Conservation (phyloP, 768 basidiomycete genomes). For the Crucibulum laeve region DNA sequence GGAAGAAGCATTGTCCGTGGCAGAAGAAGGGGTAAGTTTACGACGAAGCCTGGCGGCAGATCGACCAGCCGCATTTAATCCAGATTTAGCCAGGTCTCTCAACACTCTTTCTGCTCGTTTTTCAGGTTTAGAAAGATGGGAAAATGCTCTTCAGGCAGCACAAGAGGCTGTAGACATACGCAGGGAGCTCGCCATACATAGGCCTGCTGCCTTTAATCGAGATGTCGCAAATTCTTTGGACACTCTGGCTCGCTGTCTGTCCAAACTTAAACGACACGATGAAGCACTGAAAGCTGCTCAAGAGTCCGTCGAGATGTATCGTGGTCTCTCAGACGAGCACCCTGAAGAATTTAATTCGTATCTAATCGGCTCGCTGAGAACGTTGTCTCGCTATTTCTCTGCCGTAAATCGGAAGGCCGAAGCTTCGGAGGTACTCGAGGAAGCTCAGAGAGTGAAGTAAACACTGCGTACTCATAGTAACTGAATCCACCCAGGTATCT, state of each 20-base stretch:
- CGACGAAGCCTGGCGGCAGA: background rate
- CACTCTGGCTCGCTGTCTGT: background rate
- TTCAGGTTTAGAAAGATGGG: background rate
- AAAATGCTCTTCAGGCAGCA: background rate
- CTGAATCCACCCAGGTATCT: too few relatives aligned
- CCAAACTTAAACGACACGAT: conserved; percentile 5
- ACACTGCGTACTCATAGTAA: too few relatives aligned
- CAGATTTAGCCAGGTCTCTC: background rate
- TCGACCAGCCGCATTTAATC: background rate
- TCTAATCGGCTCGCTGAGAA: background rate
- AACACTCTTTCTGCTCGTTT: background rate
- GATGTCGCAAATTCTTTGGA: background rate
- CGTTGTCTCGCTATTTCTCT: background rate
- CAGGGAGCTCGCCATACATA: background rate
- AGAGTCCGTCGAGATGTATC: conserved; percentile 7
- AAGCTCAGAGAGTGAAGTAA: background rate
- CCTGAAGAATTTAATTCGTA: background rate
- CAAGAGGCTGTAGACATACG: background rate
- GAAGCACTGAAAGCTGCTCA: conserved; percentile 5
- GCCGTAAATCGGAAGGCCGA: background rate
- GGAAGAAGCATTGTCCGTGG: background rate
- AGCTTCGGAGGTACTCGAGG: background rate
- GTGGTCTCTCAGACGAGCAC: conserved; percentile 2
- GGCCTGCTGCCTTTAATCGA: conserved; percentile 3
- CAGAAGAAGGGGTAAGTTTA: background rate